Evolutionary conservation across 1,284 basidiomycete genomes (phyloP).

Genomic region (Cryptococcus sp.): DNA sequence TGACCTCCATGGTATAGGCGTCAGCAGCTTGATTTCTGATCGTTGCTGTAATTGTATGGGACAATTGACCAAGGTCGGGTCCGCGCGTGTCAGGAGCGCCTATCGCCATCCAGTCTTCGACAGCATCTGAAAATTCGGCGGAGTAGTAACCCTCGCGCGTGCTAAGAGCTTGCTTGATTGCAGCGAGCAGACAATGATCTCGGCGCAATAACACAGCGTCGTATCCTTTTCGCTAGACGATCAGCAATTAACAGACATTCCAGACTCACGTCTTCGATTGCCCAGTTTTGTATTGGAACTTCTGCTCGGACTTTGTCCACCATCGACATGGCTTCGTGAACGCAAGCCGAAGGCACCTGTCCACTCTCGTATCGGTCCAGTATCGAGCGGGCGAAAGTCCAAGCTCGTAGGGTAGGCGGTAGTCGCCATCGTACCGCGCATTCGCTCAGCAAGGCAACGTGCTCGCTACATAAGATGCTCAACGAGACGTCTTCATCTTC

Average conservation of each 20-base stretch:
- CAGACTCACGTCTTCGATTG: conserved; percentile 70
- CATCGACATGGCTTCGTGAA: conserved; percentile 80
- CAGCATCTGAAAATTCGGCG: conserved; percentile 68
- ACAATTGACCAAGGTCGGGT: conserved; percentile 44
- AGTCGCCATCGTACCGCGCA: conserved; percentile 90
- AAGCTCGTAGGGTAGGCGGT: conserved; percentile 71
- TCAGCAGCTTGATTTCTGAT: conserved; percentile 69
- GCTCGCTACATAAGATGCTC: conserved; percentile 80
- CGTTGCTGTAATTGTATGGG: conserved; percentile 68
- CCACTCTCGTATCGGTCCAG: conserved; percentile 84
- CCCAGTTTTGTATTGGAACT: conserved; percentile 73
- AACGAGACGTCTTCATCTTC: conserved; percentile 96
- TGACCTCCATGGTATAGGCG: conserved; percentile 69
- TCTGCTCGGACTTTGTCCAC: conserved; percentile 72
- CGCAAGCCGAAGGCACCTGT: conserved; percentile 90
- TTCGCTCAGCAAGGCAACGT: conserved; percentile 81
- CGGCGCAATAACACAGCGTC: conserved; percentile 26
- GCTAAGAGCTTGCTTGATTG: conserved; percentile 29
- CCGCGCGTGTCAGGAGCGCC: conserved; percentile 60
- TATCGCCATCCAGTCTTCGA: conserved; percentile 69
- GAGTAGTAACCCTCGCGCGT: conserved; percentile 52
- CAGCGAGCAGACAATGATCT: conserved; percentile 33
- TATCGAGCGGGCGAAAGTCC: conserved; percentile 84
- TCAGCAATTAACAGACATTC: conserved; percentile 6
- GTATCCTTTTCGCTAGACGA: conserved; percentile 27